phyloP scores from a whole-genome alignment of 2,329 filamentous ascomycete species.

The Simplicillium aogashimaense region DNA sequence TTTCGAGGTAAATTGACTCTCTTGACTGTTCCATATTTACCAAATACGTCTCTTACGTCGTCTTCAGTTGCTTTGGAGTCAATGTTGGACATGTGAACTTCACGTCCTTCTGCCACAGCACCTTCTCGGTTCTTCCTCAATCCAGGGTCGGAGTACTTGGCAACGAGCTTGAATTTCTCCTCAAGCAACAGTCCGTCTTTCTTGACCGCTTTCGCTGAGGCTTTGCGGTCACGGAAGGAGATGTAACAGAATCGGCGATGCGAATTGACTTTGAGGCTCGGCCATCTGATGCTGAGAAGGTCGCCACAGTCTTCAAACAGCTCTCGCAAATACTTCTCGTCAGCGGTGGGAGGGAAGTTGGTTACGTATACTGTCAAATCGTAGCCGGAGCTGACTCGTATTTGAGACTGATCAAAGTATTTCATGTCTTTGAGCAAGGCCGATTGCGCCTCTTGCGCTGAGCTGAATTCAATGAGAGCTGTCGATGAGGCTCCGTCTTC shows the following conservation, averaged over 20 bases:
- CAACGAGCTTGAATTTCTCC: slow-evolving; percentile 57
- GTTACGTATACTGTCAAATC: slow-evolving; percentile 80
- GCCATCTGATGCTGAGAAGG: slow-evolving; percentile 78
- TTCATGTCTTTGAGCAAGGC: slow-evolving; percentile 77
- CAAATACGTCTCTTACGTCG: slow-evolving; percentile 62
- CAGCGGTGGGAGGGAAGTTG: slow-evolving; percentile 74
- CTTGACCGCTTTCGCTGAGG: slow-evolving; percentile 60
- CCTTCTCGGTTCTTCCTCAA: slow-evolving; percentile 72
- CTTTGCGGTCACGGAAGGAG: slow-evolving; percentile 65
- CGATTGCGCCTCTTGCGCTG: slow-evolving; percentile 68
- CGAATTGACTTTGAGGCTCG: slow-evolving; percentile 81
- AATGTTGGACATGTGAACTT: slow-evolving; percentile 68
- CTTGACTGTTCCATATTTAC: slow-evolving; percentile 66
- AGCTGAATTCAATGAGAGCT: slow-evolving; percentile 78
- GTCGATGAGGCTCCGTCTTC: slow-evolving; percentile 50
- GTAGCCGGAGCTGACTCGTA: slow-evolving; percentile 65
- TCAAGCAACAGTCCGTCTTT: slow-evolving; percentile 64
- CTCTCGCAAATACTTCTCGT: slow-evolving; percentile 58
- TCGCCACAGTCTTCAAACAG: slow-evolving; percentile 70
- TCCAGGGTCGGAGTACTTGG: slow-evolving; percentile 75
- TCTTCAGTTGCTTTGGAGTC: slow-evolving; percentile 52
- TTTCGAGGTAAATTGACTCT: slow-evolving; percentile 62
- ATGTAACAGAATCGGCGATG: slow-evolving; percentile 92
- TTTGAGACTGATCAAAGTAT: slow-evolving; percentile 60
- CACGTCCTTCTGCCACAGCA: slow-evolving; percentile 75